Conservation (phyloP, 176 grass and related monocot genomes). For the Carex myosuroides region DNA sequence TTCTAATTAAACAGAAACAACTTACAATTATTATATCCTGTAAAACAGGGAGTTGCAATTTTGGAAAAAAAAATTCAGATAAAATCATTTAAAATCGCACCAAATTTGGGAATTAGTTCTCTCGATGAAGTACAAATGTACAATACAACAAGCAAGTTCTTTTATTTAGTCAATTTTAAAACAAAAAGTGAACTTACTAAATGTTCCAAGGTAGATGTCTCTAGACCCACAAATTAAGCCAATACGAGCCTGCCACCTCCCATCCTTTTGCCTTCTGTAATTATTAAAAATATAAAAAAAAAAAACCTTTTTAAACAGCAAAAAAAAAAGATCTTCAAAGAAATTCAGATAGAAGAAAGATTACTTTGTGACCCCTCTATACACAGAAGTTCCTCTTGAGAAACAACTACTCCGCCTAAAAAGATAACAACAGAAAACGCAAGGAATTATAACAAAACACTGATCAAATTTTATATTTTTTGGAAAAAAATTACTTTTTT, state of each 20-base stretch:
- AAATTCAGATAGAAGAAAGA: constrained; percentile 20
- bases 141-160: neutral
- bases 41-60: neutral
- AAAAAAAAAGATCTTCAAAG: neutral
- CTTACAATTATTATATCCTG: neutral
- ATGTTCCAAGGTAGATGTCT: constrained; percentile 97
- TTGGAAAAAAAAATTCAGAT: neutral
- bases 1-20: constrained; percentile 43
- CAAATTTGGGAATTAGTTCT: neutral
- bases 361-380: constrained; percentile 98
- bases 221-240: constrained; percentile 80
- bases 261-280: constrained; percentile 85
- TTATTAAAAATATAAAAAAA: constrained; percentile 5
- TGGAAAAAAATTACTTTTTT: too few relatives aligned
- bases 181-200: constrained; percentile 34
- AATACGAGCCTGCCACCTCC: constrained; percentile 95
- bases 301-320: neutral
- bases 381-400: constrained; percentile 94
- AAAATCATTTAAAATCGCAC: neutral
- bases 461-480: too few relatives aligned
- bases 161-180: neutral
- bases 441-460: neutral
- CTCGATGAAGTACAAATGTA: neutral
- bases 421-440: neutral
- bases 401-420: constrained; percentile 93